Conservation (phyloP, 495 filamentous ascomycete genomes). For the Pseudomonodictys pantanalensis region DNA sequence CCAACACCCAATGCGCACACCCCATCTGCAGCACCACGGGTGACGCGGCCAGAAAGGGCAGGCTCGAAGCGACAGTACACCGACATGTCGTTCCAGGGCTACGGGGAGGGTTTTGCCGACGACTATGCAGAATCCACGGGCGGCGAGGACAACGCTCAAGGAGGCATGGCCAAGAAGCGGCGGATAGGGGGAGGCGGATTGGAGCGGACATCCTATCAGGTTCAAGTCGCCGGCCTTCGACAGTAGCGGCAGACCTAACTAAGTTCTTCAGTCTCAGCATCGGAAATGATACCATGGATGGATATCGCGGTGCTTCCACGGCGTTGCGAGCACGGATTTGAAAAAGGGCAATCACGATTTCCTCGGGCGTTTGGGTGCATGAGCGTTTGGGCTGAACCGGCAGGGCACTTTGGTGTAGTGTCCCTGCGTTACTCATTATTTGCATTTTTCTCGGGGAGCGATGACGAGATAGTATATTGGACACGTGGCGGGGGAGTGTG, state of each 20-base stretch:
- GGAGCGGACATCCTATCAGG: constrained; percentile 19
- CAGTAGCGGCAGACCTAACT: too few relatives aligned
- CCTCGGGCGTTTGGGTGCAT: too few relatives aligned
- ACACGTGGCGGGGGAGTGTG: neutral
- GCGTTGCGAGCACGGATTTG: neutral
- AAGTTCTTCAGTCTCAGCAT: too few relatives aligned
- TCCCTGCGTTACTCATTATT: too few relatives aligned
- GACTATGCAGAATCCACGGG: constrained; percentile 51
- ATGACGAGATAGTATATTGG: neutral
- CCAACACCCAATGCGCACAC: constrained; percentile 15
- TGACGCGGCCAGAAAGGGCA: constrained; percentile 53
- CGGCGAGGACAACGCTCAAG: constrained; percentile 37
- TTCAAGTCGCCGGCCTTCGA: constrained; percentile 23
- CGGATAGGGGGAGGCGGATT: constrained; percentile 27
- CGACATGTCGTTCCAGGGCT: constrained; percentile 66
- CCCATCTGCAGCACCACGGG: constrained; percentile 12
- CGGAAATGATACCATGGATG: too few relatives aligned
- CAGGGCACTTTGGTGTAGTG: too few relatives aligned
- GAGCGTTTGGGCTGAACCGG: neutral
- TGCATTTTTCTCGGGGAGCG: too few relatives aligned
- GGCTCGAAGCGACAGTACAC: constrained; percentile 67
- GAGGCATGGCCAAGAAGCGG: constrained; percentile 40
- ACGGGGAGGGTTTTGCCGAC: constrained; percentile 62
- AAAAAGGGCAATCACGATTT: too few relatives aligned
- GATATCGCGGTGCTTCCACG: too few relatives aligned